Evolutionary conservation across 2,329 filamentous ascomycete species (phyloP).

Genomic region (Coniochaeta sp.): DNA sequence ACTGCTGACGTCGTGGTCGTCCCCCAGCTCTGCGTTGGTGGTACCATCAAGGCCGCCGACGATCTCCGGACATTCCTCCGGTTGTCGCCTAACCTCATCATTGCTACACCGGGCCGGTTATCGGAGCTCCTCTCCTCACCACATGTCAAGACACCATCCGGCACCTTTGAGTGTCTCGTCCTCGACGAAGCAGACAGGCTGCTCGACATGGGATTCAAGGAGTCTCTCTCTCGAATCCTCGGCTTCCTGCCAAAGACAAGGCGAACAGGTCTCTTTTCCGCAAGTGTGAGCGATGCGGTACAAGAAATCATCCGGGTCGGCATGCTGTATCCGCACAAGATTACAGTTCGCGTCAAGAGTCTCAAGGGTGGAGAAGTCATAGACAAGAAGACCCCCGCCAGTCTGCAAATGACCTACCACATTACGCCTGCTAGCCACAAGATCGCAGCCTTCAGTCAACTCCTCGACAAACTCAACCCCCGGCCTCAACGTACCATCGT

Average conservation of each 20-base stretch:
- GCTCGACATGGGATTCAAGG: slow-evolving; percentile 89
- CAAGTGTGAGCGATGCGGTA: slow-evolving; percentile 91
- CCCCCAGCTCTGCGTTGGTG: slow-evolving; percentile 83
- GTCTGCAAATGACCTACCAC: slow-evolving; percentile 85
- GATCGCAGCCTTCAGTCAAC: slow-evolving; percentile 62
- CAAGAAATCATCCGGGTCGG: slow-evolving; percentile 89
- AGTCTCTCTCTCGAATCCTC: slow-evolving; percentile 80
- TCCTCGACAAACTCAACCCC: slow-evolving; percentile 64
- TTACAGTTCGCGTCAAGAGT: slow-evolving; percentile 85
- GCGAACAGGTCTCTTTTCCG: slow-evolving; percentile 88
- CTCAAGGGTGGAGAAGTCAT: slow-evolving; percentile 55
- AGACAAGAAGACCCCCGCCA: slow-evolving; percentile 84
- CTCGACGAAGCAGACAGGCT: slow-evolving; percentile 92
- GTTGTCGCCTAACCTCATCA: slow-evolving; percentile 77
- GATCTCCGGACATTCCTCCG: slow-evolving; percentile 82
- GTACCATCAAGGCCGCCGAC: slow-evolving; percentile 69
- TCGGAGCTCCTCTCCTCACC: slow-evolving; percentile 80
- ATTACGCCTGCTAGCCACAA: slow-evolving; percentile 71
- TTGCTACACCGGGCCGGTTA: slow-evolving; percentile 85
- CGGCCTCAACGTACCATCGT: slow-evolving; percentile 79
- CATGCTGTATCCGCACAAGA: slow-evolving; percentile 87
- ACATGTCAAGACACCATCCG: slow-evolving; percentile 81
- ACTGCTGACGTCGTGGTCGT: slow-evolving; percentile 51
- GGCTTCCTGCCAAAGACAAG: slow-evolving; percentile 83
- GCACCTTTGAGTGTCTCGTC: slow-evolving; percentile 85